Conservation (phyloP, 1,284 basidiomycete species). For the Stygiomarasmius scandens region DNA sequence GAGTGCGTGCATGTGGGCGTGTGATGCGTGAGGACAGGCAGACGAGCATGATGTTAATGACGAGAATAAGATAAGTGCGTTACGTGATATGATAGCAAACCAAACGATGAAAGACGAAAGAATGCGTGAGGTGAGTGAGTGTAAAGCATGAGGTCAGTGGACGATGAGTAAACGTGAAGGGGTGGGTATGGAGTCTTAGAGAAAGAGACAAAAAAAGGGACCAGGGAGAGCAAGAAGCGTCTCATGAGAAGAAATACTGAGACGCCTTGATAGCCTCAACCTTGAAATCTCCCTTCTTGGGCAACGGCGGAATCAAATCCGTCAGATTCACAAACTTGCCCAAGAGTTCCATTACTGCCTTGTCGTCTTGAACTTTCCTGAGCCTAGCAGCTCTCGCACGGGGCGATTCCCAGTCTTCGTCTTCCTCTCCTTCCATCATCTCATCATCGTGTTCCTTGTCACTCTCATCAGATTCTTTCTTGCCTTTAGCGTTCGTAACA, state of each 20-base stretch:
- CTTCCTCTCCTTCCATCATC: constrained; percentile 25
- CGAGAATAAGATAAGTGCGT: neutral
- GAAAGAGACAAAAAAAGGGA: neutral
- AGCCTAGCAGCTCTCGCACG: constrained; percentile 19
- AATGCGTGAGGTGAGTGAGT: neutral
- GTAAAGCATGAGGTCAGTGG: neutral
- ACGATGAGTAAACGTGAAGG: neutral
- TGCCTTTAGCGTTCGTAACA: constrained; percentile 15
- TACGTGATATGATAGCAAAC: neutral
- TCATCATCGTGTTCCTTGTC: constrained; percentile 18
- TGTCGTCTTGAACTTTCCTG: constrained; percentile 27
- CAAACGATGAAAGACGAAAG: neutral
- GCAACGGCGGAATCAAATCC: constrained; percentile 83
- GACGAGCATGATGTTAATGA: neutral
- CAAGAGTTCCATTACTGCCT: constrained; percentile 34
- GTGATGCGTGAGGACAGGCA: too few species aligned
- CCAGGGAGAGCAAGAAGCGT: neutral
- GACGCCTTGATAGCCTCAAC: constrained; percentile 84
- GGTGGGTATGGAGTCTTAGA: neutral
- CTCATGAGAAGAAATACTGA: constrained; percentile 89
- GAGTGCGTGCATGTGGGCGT: too few species aligned
- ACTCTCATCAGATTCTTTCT: constrained; percentile 18
- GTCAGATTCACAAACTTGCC: constrained; percentile 77
- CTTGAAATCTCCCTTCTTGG: constrained; percentile 87
- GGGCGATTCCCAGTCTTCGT: constrained; percentile 24